Conservation (phyloP, 2,329 filamentous ascomycete species). For the Blastomyces silverae region DNA sequence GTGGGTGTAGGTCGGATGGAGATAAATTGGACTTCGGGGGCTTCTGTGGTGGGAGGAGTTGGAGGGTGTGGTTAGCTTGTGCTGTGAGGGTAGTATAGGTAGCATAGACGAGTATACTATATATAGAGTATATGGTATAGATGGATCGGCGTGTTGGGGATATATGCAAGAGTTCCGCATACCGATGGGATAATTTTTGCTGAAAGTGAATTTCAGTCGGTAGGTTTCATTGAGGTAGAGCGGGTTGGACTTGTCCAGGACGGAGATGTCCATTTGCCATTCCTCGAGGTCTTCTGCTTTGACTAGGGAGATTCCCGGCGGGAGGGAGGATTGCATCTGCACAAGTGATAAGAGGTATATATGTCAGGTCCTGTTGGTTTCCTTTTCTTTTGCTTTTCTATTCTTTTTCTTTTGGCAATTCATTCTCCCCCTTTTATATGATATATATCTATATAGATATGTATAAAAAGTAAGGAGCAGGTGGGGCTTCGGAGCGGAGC, state of each 20-base stretch:
- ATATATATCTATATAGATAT: background rate
- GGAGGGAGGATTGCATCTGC: slow-evolving; percentile 53
- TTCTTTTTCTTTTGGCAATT: background rate
- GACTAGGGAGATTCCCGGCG: slow-evolving; percentile 68
- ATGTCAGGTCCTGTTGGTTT: background rate
- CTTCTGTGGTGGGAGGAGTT: slow-evolving; percentile 52
- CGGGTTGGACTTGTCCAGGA: slow-evolving; percentile 76
- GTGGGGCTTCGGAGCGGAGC: background rate
- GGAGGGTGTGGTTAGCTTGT: background rate
- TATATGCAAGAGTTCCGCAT: slow-evolving; percentile 30
- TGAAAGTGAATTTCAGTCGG: slow-evolving; percentile 81
- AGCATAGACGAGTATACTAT: too few relatives aligned
- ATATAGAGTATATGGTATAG: background rate
- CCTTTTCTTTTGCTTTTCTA: background rate
- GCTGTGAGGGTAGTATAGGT: background rate
- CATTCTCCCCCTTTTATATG: background rate
- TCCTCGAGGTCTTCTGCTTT: slow-evolving; percentile 75
- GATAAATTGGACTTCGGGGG: slow-evolving; percentile 88
- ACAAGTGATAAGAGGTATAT: background rate
- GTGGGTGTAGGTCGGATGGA: slow-evolving; percentile 36
- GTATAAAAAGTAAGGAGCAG: background rate
- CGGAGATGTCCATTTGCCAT: slow-evolving; percentile 87
- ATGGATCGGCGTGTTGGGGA: slow-evolving; percentile 19
- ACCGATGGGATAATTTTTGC: slow-evolving; percentile 83
- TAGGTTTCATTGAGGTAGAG: slow-evolving; percentile 75